phyloP scores from a whole-genome alignment of 768 basidiomycete genomes.

The Lactarius deliciosus region DNA sequence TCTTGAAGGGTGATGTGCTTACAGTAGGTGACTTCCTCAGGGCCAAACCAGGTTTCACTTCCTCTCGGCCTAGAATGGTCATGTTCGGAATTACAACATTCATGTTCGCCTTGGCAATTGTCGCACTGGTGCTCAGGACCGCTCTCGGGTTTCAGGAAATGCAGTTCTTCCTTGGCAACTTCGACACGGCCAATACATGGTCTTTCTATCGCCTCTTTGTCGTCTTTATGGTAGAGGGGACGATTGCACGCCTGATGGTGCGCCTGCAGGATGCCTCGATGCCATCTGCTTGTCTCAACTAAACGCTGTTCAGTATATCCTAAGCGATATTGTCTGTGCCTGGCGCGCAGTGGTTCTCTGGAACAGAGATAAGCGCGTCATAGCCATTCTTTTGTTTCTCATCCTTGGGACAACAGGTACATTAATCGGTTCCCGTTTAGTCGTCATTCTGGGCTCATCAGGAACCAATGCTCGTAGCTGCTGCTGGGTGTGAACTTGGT shows the following conservation, averaged over 20 bases:
- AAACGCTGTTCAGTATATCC: too few species aligned
- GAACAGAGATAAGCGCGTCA: slow-evolving; percentile 1
- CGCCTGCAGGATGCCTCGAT: too few species aligned
- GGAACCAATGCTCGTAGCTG: neutral
- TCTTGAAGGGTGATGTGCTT: neutral
- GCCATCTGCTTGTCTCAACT: too few species aligned
- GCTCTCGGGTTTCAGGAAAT: neutral
- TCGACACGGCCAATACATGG: too few species aligned
- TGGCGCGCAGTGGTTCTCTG: slow-evolving; percentile 5
- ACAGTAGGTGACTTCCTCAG: neutral
- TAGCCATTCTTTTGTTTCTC: neutral
- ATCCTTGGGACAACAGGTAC: slow-evolving; percentile 1
- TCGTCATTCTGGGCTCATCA: too few species aligned
- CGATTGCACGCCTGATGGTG: too few species aligned
- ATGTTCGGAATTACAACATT: neutral
- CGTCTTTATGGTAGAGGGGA: too few species aligned
- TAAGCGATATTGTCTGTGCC: neutral
- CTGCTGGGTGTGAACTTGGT: neutral
- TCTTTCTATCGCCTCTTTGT: too few species aligned
- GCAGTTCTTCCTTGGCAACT: too few species aligned
- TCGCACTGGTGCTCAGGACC: neutral
- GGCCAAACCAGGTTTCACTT: neutral
- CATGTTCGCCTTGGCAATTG: neutral
- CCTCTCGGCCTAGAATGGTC: neutral
- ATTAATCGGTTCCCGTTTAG: neutral